These are phyloP conservation scores for Millerozyma miso DNA, from an alignment of 805 yeast genomes.

Conservation along the genomic window DNA sequence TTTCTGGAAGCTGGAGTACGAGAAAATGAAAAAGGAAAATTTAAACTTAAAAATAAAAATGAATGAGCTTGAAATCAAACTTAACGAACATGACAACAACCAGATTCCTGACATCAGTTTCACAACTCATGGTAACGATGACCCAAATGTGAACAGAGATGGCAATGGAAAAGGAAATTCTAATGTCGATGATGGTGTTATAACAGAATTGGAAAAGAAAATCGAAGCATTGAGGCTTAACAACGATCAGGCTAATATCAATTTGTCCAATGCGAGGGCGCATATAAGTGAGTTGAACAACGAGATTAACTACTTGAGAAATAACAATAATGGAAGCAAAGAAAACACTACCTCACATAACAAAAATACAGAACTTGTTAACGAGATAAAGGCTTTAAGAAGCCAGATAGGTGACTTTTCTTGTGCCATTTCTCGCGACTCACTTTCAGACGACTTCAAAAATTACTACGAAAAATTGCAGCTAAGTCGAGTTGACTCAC, in stretches of 20 bases:
- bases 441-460: conserved; percentile 18
- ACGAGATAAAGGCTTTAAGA: neutral
- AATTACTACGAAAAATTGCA: conserved; percentile 22
- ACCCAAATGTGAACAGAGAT: neutral
- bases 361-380: neutral
- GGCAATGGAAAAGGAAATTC: neutral
- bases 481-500: conserved; percentile 25
- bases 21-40: conserved; percentile 7
- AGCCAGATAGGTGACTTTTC: conserved; percentile 14
- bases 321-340: neutral
- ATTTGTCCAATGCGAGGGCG: conserved; percentile 11
- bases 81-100: conserved; percentile 1
- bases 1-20: conserved; percentile 3
- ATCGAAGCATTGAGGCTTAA: neutral
- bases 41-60: conserved; percentile 5
- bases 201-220: neutral
- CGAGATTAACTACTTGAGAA: conserved; percentile 10
- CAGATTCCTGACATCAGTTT: neutral
- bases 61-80: conserved; percentile 6
- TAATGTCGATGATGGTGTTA: conserved; percentile 2
- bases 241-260: conserved; percentile 9
- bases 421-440: conserved; percentile 11
- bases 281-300: conserved; percentile 17
- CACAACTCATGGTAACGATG: neutral
- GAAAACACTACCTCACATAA: neutral